Conservation (phyloP, 2,329 filamentous ascomycete species). For the Clathrospora elynae region DNA sequence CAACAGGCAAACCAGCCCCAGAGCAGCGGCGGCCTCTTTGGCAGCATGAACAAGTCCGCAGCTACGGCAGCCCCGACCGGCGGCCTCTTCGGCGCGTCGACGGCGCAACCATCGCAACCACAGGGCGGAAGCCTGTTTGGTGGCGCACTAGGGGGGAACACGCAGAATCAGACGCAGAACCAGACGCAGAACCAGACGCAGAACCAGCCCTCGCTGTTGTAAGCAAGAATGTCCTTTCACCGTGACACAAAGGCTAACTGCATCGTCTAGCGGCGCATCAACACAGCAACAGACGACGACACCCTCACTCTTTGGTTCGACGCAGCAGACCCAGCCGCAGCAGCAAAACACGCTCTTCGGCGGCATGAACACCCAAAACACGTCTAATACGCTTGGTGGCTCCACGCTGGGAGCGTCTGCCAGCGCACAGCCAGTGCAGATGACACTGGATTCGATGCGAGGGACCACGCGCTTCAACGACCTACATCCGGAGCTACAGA, state of each 20-base stretch:
- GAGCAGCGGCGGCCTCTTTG: conserved; percentile 44
- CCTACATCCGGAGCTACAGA: conserved; percentile 79
- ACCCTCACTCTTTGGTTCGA: conserved; percentile 42
- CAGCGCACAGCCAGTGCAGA: conserved; percentile 36
- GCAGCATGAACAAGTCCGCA: conserved; percentile 43
- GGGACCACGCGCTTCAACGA: conserved; percentile 92
- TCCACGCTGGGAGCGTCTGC: conserved; percentile 29
- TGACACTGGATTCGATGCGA: conserved; percentile 66
- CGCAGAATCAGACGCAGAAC: conserved; percentile 31
- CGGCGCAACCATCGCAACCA: conserved; percentile 33
- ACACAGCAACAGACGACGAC: conserved; percentile 41
- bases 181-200: conserved; percentile 40
- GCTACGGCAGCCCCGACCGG: conserved; percentile 30
- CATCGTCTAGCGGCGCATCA: conserved; percentile 40
- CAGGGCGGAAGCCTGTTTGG: conserved; percentile 43
- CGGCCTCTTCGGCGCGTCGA: conserved; percentile 45
- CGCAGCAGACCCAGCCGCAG: conserved; percentile 34
- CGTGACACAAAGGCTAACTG: conserved; percentile 35
- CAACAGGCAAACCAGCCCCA: conserved; percentile 39
- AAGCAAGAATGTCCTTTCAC: conserved; percentile 23
- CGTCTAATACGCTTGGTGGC: conserved; percentile 32
- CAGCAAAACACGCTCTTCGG: conserved; percentile 44
- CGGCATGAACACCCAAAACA: conserved; percentile 38
- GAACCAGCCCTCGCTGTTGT: conserved; percentile 47
- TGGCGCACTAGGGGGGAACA: conserved; percentile 37